Base-by-base conservation (phyloP, 1,284 basidiomycete species). In the Tilletia caries region DNA sequence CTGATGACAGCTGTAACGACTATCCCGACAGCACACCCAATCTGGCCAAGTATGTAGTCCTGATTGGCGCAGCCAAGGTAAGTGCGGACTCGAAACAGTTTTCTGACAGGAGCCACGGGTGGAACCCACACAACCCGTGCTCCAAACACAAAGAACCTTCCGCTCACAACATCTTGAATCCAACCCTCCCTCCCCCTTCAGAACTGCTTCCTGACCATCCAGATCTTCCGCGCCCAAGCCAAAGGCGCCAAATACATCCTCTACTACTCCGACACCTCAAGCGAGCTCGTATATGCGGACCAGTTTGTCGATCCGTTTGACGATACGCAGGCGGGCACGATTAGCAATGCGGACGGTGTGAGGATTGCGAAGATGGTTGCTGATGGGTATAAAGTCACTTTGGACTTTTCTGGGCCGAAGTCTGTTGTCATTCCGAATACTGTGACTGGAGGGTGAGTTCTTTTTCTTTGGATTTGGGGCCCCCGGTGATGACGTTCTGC, bases 351-450 rank as follows among this genome's bases (percentile, higher is more conserved):
- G 48, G 75, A 76, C 37, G 76, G 74, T n/a, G 69, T 73, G 27
- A 73, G 64, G 71, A 87, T 65, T 54, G 84, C 86, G 32, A 79
- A 84, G 65, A 82, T 85, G 72, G 83, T 86, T 73, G 85, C 83
- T 23, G 77, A 84, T 25, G 84, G 85, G 3, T 76, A 76, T 64
- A 82, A 83, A 65, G 72, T 87, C 60, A 86, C 84, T 1, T 75
- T 89, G 33, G 84, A 86, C 13, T 89, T 89, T 84, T 85, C 85
- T 66, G 87, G 87, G 82, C 85, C 65, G 84, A 76, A 5, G 72
- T 76, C 0, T 75, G 75, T 37, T 72, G 86, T 75, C 79, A 82
- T 83, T 76, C 84, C 70, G 75, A 87, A 84, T 71, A 84, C 85
- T 2, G 77, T 77, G 37, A 82, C 78, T 1, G 89, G 88, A 20